Base-by-base conservation (phyloP, 2,329 filamentous ascomycete species). In the Alternaria incomplexa region DNA sequence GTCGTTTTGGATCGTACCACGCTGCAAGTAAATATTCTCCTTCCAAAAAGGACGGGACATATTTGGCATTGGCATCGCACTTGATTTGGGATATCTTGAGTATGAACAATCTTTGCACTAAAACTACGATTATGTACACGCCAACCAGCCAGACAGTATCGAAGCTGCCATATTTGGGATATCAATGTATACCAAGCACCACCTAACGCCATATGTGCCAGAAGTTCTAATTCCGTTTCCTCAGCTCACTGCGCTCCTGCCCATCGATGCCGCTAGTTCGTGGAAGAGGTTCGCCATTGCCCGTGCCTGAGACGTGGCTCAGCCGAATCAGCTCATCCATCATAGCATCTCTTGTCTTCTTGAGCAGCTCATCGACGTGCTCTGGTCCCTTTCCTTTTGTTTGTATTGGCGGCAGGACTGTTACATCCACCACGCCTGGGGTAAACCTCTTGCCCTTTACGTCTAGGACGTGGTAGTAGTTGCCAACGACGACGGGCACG, bases 401-500 rank as follows among this genome's bases (percentile, higher is more conserved):
- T 4, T 69, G 71, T 43, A 81, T 79, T 2, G 79, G 71, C 7
- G 79, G 79, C 15, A 81, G 64, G 3, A 80, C 64, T 28, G 73
- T 78, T 8, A 81, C 84, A 12, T 92, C 91, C 63, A 98, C 78
- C 0, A 71, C 73, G 6, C 84, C 84, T 4, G 77, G 75, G 15
- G 66, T 65, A 62, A 84, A 83, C 6, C 73, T 71, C 74, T 79
- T 80, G 66, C 70, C 76, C 77, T 83, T 82, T 17, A 83, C 69
- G 62, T 83, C 81, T 32, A 85, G 64, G 4, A 86, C 77, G 63
- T 85, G 79, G 64, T 71, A 77, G 71, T 86, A 86, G 69, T 85
- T 85, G 20, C 82, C 84, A n/a, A 81, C 79, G 3, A 85, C 84
- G 36, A 96, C 87, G 0, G 96, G 96, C 4, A 99, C 90, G 73